Percentiles rank a stretch among this genome's conserved stretches.
Evolutionary conservation across 129 eudicot genomes (phyloP).

Genomic region (Sambucus nigra): DNA sequence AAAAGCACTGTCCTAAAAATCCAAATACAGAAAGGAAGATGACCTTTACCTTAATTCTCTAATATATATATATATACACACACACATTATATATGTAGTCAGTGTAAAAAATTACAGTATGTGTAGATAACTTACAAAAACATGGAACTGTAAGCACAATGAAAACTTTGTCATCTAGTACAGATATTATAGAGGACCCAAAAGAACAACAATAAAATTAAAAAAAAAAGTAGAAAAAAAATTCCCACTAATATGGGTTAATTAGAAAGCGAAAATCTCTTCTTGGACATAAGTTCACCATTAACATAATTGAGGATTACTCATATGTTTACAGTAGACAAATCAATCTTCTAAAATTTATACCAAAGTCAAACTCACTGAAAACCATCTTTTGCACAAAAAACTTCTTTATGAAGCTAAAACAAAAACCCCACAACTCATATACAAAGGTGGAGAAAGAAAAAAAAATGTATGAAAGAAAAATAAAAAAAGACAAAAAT

Average conservation of each 20-base stretch:
- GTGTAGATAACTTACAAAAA: too few relatives aligned
- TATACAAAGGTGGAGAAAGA: slow-evolving; percentile 25
- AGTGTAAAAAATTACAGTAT: too few relatives aligned
- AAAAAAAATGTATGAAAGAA: slow-evolving; percentile 2
- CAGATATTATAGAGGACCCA: neutral
- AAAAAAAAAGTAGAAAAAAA: neutral
- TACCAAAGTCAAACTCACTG: neutral
- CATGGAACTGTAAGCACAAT: too few relatives aligned
- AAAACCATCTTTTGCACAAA: slow-evolving; percentile 1
- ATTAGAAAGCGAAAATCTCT: neutral
- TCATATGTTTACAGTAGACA: slow-evolving; percentile 2
- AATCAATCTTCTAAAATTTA: neutral
- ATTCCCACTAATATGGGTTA: neutral
- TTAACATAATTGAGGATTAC: neutral
- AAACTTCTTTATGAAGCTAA: slow-evolving; percentile 8
- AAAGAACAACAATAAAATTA: neutral
- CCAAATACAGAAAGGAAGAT: too few relatives aligned
- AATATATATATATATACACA: too few relatives aligned
- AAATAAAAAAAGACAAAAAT: neutral
- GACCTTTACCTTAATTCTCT: too few relatives aligned
- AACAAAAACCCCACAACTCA: slow-evolving; percentile 19
- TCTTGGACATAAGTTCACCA: neutral
- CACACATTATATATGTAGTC: too few relatives aligned
- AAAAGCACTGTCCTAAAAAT: too few relatives aligned
- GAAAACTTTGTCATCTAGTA: too few relatives aligned